phyloP scores from a whole-genome alignment of 331 rosid species.

The Saraca asoca region DNA sequence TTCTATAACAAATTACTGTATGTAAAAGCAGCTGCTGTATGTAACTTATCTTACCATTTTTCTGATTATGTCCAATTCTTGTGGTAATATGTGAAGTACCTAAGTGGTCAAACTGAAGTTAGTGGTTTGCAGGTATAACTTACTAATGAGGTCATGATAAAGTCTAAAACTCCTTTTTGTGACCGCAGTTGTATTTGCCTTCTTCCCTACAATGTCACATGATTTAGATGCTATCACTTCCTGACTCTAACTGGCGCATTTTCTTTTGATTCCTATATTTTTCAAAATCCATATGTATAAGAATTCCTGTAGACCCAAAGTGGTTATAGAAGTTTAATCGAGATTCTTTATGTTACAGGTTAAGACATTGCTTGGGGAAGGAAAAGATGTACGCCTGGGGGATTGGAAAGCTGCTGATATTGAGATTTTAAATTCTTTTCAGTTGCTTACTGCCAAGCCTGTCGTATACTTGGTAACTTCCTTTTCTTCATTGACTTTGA shows the following conservation, averaged over 20 bases:
- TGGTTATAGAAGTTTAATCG: neutral
- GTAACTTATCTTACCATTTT: neutral
- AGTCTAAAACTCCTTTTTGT: neutral
- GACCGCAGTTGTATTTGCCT: slow-evolving; percentile 12
- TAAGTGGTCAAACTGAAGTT: slow-evolving; percentile 8
- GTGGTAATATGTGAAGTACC: neutral
- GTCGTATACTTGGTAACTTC: slow-evolving; percentile 85
- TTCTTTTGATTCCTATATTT: slow-evolving; percentile 18
- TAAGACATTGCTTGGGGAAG: slow-evolving; percentile 71
- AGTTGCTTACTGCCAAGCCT: slow-evolving; percentile 95
- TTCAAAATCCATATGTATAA: neutral
- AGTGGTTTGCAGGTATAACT: slow-evolving; percentile 4
- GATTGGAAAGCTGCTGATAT: slow-evolving; percentile 96
- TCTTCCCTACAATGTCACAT: neutral
- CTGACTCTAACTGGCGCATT: neutral
- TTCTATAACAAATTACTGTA: no score
- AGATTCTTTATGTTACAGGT: slow-evolving; percentile 54
- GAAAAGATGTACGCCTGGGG: slow-evolving; percentile 91
- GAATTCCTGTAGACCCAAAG: slow-evolving; percentile 2
- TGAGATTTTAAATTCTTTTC: slow-evolving; percentile 87
- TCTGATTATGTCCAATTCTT: slow-evolving; percentile 3
- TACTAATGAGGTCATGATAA: slow-evolving; percentile 5
- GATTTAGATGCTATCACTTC: slow-evolving; percentile 8
- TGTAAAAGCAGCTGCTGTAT: no score
- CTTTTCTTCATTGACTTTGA: slow-evolving; percentile 11